A percentile compares a stretch with the other conserved stretches of the same genome.
Conservation (phyloP, 176 grass and related monocot species). For the Oryza punctata region DNA sequence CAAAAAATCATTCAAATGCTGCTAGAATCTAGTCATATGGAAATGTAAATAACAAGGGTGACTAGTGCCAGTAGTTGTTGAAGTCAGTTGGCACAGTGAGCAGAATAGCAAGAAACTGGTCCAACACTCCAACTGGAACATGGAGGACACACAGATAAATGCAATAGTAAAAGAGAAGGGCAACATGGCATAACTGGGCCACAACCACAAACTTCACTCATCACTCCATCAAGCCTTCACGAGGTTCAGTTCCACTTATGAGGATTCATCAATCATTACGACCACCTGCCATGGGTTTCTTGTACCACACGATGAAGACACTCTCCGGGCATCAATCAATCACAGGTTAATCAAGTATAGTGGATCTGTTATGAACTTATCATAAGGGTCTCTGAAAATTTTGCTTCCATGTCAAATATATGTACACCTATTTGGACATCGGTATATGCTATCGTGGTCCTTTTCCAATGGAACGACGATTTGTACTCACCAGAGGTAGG, state of each 20-base stretch:
- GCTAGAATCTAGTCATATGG: not conserved
- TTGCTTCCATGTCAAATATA: conserved; percentile 11
- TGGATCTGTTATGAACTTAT: not conserved
- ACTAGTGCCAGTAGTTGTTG: not conserved
- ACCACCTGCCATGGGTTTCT: conserved; percentile 31
- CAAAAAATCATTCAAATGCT: not conserved
- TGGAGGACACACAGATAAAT: not conserved
- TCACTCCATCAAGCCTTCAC: not conserved
- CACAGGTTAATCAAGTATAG: not conserved
- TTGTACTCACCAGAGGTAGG: conserved; percentile 34
- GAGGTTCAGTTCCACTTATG: not conserved
- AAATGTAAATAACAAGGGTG: not conserved
- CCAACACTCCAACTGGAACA: not conserved
- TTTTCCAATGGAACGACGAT: conserved; percentile 14
- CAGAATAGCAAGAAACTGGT: not conserved
- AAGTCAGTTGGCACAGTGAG: not conserved
- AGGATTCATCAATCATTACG: not conserved
- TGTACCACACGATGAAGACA: not conserved
- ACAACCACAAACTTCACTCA: not conserved
- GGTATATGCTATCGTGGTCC: not conserved
- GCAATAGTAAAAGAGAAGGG: conserved; percentile 22
- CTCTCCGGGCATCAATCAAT: conserved; percentile 16
- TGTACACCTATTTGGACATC: conserved; percentile 42
- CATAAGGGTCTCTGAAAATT: not conserved
- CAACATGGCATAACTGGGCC: not conserved